phyloP scores from a whole-genome alignment of 1,284 basidiomycete species.

The Cutaneotrichosporon sp. region DNA sequence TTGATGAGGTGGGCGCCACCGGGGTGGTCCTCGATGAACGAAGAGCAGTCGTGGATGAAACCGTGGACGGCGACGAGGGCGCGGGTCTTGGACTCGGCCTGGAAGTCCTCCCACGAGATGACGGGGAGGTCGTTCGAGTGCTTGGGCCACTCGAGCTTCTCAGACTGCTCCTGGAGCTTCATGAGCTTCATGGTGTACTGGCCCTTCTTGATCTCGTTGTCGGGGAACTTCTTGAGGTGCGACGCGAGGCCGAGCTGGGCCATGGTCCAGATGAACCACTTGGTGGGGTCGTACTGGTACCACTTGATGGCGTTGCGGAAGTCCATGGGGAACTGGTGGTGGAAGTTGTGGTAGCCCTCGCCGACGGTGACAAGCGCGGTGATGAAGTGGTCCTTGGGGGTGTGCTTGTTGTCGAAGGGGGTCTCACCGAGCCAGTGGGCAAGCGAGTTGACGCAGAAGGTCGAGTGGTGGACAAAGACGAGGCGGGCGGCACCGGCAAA shows the following conservation, averaged over 20 bases:
- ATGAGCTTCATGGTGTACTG: constrained; percentile 91
- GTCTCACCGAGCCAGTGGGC: constrained; percentile 92
- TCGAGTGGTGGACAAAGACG: constrained; percentile 88
- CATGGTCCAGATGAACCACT: constrained; percentile 83
- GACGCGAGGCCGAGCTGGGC: constrained; percentile 71
- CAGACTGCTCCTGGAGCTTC: constrained; percentile 70
- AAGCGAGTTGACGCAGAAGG: constrained; percentile 93
- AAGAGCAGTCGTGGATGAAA: constrained; percentile 84
- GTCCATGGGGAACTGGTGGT: constrained; percentile 90
- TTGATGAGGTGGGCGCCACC: constrained; percentile 70
- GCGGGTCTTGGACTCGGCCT: constrained; percentile 71
- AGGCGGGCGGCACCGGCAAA: constrained; percentile 82
- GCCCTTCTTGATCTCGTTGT: constrained; percentile 90
- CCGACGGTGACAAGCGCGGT: constrained; percentile 86
- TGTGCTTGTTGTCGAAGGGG: constrained; percentile 93
- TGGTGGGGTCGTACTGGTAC: constrained; percentile 76
- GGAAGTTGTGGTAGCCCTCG: constrained; percentile 97
- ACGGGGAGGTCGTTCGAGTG: constrained; percentile 68
- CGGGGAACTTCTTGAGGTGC: constrained; percentile 88
- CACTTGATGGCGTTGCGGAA: constrained; percentile 90
- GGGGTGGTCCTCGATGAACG: constrained; percentile 89
- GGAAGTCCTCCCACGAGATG: constrained; percentile 77
- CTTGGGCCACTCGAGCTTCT: constrained; percentile 71
- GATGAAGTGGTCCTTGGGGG: constrained; percentile 82
- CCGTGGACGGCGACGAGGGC: constrained; percentile 80